phyloP scores from a whole-genome alignment of 106 monocot species.

The Triglochin maritima region DNA sequence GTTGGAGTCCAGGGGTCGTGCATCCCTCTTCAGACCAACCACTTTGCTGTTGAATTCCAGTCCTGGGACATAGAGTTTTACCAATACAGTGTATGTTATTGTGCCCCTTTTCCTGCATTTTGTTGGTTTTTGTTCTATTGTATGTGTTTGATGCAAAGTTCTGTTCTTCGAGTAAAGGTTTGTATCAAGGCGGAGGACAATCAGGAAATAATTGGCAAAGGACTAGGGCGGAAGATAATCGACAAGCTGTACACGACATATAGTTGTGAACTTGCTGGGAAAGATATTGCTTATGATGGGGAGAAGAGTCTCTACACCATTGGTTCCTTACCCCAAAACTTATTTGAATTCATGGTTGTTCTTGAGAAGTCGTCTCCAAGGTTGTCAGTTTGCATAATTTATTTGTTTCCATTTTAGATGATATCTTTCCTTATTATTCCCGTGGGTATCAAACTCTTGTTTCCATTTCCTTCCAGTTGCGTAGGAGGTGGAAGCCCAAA shows the following conservation, averaged over 20 bases:
- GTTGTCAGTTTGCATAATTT: constrained; percentile 10
- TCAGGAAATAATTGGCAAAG: constrained; percentile 33
- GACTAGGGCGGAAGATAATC: constrained; percentile 45
- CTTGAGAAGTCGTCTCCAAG: constrained; percentile 49
- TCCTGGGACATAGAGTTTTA: constrained; percentile 25
- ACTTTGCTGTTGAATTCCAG: constrained; percentile 27
- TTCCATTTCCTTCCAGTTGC: not conserved
- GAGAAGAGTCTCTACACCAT: constrained; percentile 62
- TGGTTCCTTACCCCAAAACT: constrained; percentile 50
- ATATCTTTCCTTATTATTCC: too few species aligned
- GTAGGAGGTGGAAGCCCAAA: constrained; percentile 16
- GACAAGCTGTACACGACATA: constrained; percentile 52
- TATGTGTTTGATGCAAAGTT: not conserved
- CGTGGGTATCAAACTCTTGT: not conserved
- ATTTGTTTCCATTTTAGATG: constrained; percentile 7
- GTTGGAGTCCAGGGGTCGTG: constrained; percentile 24
- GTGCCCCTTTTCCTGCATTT: not conserved
- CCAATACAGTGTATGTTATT: constrained; percentile 38
- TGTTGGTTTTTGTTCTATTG: not conserved
- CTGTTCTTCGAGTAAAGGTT: constrained; percentile 26
- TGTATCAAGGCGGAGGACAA: constrained; percentile 43
- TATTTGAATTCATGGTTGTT: constrained; percentile 43
- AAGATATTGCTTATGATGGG: constrained; percentile 71
- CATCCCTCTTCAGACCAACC: constrained; percentile 31
- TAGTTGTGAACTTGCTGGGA: constrained; percentile 46